Conservation (phyloP, 805 yeast genomes). For the Candida adriatica region DNA sequence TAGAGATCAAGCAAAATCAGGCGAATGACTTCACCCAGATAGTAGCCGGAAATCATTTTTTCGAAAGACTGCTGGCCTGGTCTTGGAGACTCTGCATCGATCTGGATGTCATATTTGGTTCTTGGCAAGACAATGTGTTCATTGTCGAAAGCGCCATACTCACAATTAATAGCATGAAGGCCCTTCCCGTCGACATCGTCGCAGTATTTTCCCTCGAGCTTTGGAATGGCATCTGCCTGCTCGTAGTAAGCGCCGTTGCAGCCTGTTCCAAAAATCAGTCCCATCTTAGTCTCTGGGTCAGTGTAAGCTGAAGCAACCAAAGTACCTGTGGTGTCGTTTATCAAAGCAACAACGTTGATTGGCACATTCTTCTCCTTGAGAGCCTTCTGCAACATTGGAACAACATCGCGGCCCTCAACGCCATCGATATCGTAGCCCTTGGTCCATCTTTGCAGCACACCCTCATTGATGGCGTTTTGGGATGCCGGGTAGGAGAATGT, state of each 20-base stretch:
- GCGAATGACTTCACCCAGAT: conserved; percentile 88
- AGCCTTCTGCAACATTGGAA: conserved; percentile 80
- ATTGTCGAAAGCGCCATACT: conserved; percentile 96
- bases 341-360: conserved; percentile 82
- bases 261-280: conserved; percentile 95
- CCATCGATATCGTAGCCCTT: conserved; percentile 92
- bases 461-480: conserved; percentile 77
- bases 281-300: conserved; percentile 85
- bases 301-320: conserved; percentile 91
- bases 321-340: conserved; percentile 97
- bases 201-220: conserved; percentile 64
- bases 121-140: conserved; percentile 81
- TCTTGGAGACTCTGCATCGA: conserved; percentile 86
- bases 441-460: conserved; percentile 92
- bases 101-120: conserved; percentile 75
- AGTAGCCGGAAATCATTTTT: conserved; percentile 96
- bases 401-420: conserved; percentile 93
- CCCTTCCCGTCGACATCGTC: conserved; percentile 56
- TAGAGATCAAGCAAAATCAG: conserved; percentile 69
- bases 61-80: conserved; percentile 95
- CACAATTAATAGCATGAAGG: conserved; percentile 96
- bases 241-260: conserved; percentile 97
- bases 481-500: conserved; percentile 90
- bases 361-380: conserved; percentile 61
- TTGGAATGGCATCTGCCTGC: conserved; percentile 61